Evolutionary conservation across 2,329 filamentous ascomycete species (phyloP), one percentile per base, ranked within the genome.

Genomic region (Ophiocordyceps unilateralis): DNA sequence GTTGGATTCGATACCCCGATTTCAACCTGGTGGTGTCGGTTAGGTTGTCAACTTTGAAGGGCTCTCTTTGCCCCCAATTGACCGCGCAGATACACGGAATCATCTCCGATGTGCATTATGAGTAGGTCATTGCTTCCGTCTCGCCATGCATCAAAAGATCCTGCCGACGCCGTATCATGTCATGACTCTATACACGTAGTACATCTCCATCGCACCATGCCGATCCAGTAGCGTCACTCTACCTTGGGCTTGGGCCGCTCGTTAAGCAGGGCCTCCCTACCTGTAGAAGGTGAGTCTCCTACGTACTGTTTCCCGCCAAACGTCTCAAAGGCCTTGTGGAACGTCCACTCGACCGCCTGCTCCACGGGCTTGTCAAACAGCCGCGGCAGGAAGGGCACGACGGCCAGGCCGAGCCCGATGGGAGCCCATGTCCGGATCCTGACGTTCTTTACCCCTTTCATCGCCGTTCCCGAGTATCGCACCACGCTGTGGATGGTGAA

Each of bases 401-500:
- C 69, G 0, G 78, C 65, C 28, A 87, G 58, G 3, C 87, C 77
- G 53, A 94, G 74, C 2, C 91, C 91, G 46, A 98, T 94, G 0
- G 91, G 91, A 0, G 74, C 83, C 81, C 83, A 98, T 0, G 85
- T 91, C 51, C 89, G 69, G 21, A 96, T 46, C 5, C 66, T 75
- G 46, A 71, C 68, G 56, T 83, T 93, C 69, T 91, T 89, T 19
- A 70, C 69, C 52, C 83, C 70, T 65, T 89, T 94, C 67, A 98
- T 60, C n/a, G 86, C 86, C 34, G 70, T 70, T 0, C 91, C 87
- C 1, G 84, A 88, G 57, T 98, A 95, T 47, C 78, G 76, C 42
- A 98, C 91, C 6, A 96, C 81, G 47, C 81, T 87, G 61, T 95
- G 89, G 45, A 96, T 94, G 0, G 87, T 94, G 48, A 95, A 85